Evolutionary conservation across 176 grass and related monocot genomes (phyloP).

Genomic region (Dactylis glomerata): DNA sequence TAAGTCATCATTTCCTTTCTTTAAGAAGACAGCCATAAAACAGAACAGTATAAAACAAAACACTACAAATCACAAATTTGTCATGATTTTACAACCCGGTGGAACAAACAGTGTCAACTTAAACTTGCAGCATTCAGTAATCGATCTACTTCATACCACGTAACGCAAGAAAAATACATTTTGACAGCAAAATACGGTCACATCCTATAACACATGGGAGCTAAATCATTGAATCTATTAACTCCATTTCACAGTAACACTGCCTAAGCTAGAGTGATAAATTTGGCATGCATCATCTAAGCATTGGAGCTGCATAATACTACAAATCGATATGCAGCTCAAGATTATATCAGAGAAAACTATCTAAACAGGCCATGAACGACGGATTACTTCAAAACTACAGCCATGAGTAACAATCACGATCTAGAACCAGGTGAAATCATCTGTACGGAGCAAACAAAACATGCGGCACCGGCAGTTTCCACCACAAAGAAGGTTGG

Average conservation of each 20-base stretch:
- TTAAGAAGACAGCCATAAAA: not conserved
- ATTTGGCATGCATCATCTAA: not conserved
- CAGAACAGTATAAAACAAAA: too few relatives aligned
- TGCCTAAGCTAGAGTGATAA: not conserved
- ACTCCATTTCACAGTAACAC: not conserved
- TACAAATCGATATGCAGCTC: not conserved
- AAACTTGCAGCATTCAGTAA: not conserved
- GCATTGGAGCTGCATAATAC: not conserved
- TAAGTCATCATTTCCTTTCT: conserved; percentile 68
- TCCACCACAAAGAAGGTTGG: not conserved
- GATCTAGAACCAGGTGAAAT: not conserved
- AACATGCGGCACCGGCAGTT: not conserved
- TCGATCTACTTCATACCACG: not conserved
- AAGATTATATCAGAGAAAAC: not conserved
- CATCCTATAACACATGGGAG: not conserved
- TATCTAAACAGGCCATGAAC: not conserved
- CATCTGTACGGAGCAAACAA: too few relatives aligned
- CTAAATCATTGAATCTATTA: not conserved
- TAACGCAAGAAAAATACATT: not conserved
- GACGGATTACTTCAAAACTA: not conserved
- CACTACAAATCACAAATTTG: not conserved
- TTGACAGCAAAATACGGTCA: not conserved
- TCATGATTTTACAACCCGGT: not conserved
- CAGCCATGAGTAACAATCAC: not conserved
- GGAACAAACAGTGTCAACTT: not conserved